phyloP scores from a whole-genome alignment of 2,329 filamentous ascomycete species.

The Blumeriella jaapii region DNA sequence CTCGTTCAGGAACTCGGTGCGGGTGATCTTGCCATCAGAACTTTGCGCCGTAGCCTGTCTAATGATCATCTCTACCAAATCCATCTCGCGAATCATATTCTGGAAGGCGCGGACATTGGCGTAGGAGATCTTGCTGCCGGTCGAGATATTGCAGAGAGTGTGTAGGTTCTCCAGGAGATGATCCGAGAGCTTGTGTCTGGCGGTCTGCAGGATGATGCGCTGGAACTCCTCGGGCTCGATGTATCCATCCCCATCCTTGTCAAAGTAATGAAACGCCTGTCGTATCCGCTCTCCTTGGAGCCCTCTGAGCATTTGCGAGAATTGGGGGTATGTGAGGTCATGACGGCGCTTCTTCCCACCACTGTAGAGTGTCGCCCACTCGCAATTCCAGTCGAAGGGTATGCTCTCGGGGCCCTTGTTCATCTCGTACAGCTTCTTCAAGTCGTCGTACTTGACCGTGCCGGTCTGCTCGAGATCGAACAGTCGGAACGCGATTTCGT shows the following conservation, averaged over 20 bases:
- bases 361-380: conserved; percentile 93
- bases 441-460: conserved; percentile 78
- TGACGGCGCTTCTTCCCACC: conserved; percentile 81
- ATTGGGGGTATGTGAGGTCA: conserved; percentile 88
- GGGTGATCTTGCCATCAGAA: conserved; percentile 82
- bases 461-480: conserved; percentile 83
- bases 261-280: conserved; percentile 86
- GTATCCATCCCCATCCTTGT: conserved; percentile 85
- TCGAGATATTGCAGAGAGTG: conserved; percentile 88
- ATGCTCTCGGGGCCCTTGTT: conserved; percentile 80
- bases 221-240: conserved; percentile 95
- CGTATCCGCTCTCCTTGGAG: conserved; percentile 92
- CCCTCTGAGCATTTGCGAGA: conserved; percentile 94
- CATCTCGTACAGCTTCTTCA: conserved; percentile 72
- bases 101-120: conserved; percentile 96
- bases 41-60: conserved; percentile 77
- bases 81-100: conserved; percentile 97
- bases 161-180: conserved; percentile 84
- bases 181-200: conserved; percentile 93
- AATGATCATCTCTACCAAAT: conserved; percentile 87
- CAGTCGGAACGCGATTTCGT: conserved; percentile 94
- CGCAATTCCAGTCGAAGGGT: conserved; percentile 93
- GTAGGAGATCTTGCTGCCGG: conserved; percentile 89
- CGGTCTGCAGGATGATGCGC: conserved; percentile 87
- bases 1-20: conserved; percentile 88